phyloP scores from a whole-genome alignment of 352 stramenopile species.

The Pythium oligandrum region DNA sequence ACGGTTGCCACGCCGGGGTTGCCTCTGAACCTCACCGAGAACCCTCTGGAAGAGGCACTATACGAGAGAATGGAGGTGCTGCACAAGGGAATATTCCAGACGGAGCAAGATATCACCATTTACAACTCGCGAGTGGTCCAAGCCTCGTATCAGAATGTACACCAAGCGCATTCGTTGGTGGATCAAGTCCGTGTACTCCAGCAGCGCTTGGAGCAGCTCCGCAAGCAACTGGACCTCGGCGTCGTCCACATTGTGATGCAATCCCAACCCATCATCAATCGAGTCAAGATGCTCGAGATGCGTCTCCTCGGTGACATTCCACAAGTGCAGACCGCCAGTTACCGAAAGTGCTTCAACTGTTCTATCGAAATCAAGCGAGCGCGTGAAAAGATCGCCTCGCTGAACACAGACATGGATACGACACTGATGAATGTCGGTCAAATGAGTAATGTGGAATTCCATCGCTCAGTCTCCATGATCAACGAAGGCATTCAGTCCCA shows the following conservation, averaged over 20 bases:
- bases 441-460: constrained; percentile 31
- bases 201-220: constrained; percentile 23
- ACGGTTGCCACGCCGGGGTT: not conserved
- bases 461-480: constrained; percentile 31
- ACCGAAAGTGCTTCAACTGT: constrained; percentile 54
- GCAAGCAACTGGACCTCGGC: constrained; percentile 12
- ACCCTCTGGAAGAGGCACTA: constrained; percentile 53
- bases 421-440: constrained; percentile 27
- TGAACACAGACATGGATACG: constrained; percentile 41
- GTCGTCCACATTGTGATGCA: constrained; percentile 55
- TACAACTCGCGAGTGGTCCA: constrained; percentile 43
- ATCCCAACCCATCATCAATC: constrained; percentile 41
- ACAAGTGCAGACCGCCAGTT: constrained; percentile 44
- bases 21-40: constrained; percentile 16
- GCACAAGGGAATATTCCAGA: constrained; percentile 31
- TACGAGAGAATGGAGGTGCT: constrained; percentile 45
- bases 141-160: constrained; percentile 38
- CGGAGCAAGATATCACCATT: constrained; percentile 35
- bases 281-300: constrained; percentile 49
- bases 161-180: constrained; percentile 27
- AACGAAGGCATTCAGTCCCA: constrained; percentile 42
- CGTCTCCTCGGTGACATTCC: constrained; percentile 53
- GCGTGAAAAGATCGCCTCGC: constrained; percentile 20
- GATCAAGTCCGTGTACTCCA: constrained; percentile 24
- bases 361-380: constrained; percentile 40